A percentile compares a stretch with the other conserved stretches of the same genome.
These are phyloP conservation scores for Lactuca sativa DNA, from an alignment of 129 eudicot species.

Conservation along the genomic window DNA sequence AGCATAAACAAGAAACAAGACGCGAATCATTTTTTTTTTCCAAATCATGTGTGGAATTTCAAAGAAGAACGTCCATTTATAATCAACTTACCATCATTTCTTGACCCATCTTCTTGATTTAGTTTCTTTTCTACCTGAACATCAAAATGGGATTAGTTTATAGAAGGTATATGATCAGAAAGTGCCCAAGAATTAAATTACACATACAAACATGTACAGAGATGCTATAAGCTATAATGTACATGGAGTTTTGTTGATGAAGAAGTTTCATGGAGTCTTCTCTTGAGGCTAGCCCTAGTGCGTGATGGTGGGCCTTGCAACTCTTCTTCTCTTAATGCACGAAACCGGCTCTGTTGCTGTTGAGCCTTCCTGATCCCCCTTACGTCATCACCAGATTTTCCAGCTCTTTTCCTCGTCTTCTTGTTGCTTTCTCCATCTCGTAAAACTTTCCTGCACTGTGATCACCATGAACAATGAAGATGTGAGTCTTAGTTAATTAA, in stretches of 20 bases:
- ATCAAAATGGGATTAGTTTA: background rate
- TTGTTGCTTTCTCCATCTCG: slow-evolving; percentile 32
- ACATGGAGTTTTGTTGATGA: slow-evolving; percentile 28
- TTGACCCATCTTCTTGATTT: slow-evolving; percentile 33
- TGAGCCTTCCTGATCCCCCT: slow-evolving; percentile 31
- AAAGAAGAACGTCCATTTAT: background rate
- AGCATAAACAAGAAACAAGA: background rate
- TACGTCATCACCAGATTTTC: slow-evolving; percentile 12
- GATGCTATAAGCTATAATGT: background rate
- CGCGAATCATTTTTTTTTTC: background rate
- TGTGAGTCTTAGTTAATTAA: background rate
- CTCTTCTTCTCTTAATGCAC: slow-evolving; percentile 34
- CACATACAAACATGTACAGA: background rate
- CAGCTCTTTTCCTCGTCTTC: slow-evolving; percentile 8
- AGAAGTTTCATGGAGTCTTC: slow-evolving; percentile 39
- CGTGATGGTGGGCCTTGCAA: slow-evolving; percentile 42
- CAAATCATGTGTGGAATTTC: background rate
- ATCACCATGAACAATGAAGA: slow-evolving; percentile 11
- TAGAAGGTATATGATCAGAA: too few species aligned
- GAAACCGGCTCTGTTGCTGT: slow-evolving; percentile 37
- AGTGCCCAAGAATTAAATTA: background rate
- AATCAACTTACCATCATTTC: slow-evolving; percentile 33
- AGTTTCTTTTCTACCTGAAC: slow-evolving; percentile 49
- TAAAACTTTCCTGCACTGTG: slow-evolving; percentile 12
- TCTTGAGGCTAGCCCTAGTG: slow-evolving; percentile 49